A percentile compares a stretch with the other conserved stretches of the same genome.
Conservation (phyloP, 2,329 filamentous ascomycete species). For the Colletotrichum karsti region DNA sequence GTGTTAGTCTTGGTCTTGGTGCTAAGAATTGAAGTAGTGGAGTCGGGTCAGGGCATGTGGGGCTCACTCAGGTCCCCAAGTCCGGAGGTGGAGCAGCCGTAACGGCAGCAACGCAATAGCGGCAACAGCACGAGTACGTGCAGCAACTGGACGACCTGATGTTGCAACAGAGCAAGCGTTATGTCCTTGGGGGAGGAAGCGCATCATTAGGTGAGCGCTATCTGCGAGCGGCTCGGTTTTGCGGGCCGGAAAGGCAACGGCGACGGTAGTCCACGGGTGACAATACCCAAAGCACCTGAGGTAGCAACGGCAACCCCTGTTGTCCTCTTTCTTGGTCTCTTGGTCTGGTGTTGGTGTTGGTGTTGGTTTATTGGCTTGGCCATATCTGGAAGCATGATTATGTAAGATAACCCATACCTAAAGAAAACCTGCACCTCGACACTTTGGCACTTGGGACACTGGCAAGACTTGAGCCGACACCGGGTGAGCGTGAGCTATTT, state of each 20-base stretch:
- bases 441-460: background rate
- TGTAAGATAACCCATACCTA: background rate
- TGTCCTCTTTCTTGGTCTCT: too few species aligned
- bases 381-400: background rate
- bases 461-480: too few species aligned
- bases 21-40: background rate
- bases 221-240: background rate
- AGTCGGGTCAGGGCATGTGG: too few species aligned
- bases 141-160: background rate
- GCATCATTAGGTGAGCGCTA: background rate
- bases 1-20: background rate
- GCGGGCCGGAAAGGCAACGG: background rate
- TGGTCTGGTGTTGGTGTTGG: too few species aligned
- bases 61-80: too few species aligned
- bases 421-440: background rate
- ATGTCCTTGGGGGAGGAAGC: too few species aligned
- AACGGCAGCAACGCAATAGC: background rate
- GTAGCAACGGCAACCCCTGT: background rate
- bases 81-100: background rate
- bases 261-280: too few species aligned
- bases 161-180: conserved; percentile 4
- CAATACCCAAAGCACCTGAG: too few species aligned
- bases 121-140: background rate
- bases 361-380: too few species aligned
- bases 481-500: background rate